Percentiles rank a stretch among this genome's conserved stretches.
These are phyloP conservation scores for Solanum pennellii DNA, from an alignment of 257 asterid species.

Conservation along the genomic window DNA sequence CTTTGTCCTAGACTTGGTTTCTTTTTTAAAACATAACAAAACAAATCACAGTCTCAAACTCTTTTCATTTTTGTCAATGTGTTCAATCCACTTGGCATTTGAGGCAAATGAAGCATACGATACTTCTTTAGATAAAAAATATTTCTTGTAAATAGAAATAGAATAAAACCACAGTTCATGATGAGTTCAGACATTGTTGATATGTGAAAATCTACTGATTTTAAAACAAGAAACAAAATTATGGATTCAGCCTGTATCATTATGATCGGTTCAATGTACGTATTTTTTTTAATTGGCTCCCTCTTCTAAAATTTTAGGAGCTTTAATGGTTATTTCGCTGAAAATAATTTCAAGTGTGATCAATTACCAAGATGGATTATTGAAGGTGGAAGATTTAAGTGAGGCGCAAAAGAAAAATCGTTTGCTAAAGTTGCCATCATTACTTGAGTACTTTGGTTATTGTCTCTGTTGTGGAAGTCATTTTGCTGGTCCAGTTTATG, in stretches of 20 bases:
- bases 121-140: background rate
- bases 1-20: background rate
- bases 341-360: slow-evolving; percentile 78
- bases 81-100: background rate
- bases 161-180: background rate
- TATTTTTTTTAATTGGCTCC: background rate
- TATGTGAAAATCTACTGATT: background rate
- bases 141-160: background rate
- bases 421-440: slow-evolving; percentile 62
- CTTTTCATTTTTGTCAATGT: background rate
- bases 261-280: background rate
- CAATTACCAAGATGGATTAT: slow-evolving; percentile 78
- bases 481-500: slow-evolving; percentile 97
- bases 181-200: background rate
- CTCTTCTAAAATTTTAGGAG: slow-evolving; percentile 40
- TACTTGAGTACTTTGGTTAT: slow-evolving; percentile 70
- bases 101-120: background rate
- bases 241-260: background rate
- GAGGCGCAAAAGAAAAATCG: slow-evolving; percentile 73
- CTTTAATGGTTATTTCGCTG: slow-evolving; percentile 93
- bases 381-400: slow-evolving; percentile 69
- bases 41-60: background rate
- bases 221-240: background rate
- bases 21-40: background rate
- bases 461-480: slow-evolving; percentile 95